A percentile compares a stretch with the other conserved stretches of the same genome.
These are phyloP conservation scores for Gossypium anomalum DNA, from an alignment of 345 rosid species.

Conservation along the genomic window DNA sequence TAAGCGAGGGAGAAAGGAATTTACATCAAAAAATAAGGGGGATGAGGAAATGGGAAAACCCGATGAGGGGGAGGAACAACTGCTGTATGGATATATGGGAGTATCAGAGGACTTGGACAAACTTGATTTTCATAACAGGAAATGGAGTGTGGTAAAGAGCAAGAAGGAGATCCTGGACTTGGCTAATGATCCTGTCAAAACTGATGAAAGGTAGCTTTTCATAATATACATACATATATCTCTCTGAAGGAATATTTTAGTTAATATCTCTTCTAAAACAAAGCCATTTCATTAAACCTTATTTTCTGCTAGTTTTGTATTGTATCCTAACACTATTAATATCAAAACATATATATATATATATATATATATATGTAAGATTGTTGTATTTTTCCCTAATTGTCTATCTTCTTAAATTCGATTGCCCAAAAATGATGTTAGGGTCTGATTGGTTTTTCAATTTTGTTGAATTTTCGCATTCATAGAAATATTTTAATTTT, in stretches of 20 bases:
- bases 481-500: too few species aligned
- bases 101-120: constrained; percentile 45
- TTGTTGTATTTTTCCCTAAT: neutral
- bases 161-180: constrained; percentile 50
- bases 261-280: neutral
- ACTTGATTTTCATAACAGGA: constrained; percentile 39
- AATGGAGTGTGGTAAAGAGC: constrained; percentile 38
- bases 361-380: neutral
- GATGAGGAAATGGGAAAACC: constrained; percentile 5
- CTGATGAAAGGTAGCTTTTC: constrained; percentile 18
- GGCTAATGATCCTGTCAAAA: constrained; percentile 54
- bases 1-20: constrained; percentile 36
- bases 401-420: neutral
- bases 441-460: too few species aligned
- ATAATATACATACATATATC: neutral
- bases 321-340: neutral
- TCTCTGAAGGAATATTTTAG: neutral
- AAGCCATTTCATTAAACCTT: neutral
- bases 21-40: constrained; percentile 28
- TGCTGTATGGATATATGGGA: constrained; percentile 50
- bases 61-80: constrained; percentile 29
- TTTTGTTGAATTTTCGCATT: too few species aligned
- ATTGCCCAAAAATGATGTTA: too few species aligned
- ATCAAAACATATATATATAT: neutral
- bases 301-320: neutral